Evolutionary conservation across 1,284 basidiomycete genomes (phyloP), one percentile per base, ranked within the genome.

Genomic region (Trichosporon asahii): DNA sequence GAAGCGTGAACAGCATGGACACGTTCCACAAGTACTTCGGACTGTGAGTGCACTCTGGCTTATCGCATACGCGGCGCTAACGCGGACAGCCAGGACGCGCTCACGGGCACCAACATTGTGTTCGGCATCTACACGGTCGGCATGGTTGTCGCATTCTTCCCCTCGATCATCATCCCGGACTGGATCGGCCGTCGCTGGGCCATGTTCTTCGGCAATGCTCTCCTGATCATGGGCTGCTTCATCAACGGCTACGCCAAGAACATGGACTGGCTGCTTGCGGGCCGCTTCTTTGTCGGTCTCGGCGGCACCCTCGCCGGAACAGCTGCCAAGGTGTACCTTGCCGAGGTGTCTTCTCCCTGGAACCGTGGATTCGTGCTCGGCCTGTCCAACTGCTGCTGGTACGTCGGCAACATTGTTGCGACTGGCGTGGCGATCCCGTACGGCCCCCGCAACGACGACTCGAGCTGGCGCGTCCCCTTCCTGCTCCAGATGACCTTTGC

Each of bases 381-480:
- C 3, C 84, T 87, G 67, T 77, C 72, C 27, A 76, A 77, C 66
- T 72, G 68, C 35, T 87, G 85, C 78, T 88, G 85, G 77, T 88
- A 88, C 75, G 83, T 88, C 64, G 87, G 87, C 4, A 87, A 88
- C 75, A 86, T 88, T 75, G 78, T 85, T 40, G 84, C 84, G 0
- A 80, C 82, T 9, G 88, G 88, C 15, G 86, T 88, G 80, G 86
- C 87, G 78, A 86, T 89, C 18, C 82, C 87, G 0, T 87, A 87
- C 21, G 87, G 86, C 23, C 83, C 80, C 64, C 85, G 72, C 70
- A 49, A 27, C 46, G 65, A 67, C 66, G 81, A 86, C 33, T 80
- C 83, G 79, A 84, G 86, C 11, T 88, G 88, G 87, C 82, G 87
- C 33, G 78, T 86, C 8, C 87, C 87, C 2, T 77, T 88, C 18